These are phyloP conservation scores for Psilocybe sp. DNA, from an alignment of 768 basidiomycete species.

Conservation along the genomic window DNA sequence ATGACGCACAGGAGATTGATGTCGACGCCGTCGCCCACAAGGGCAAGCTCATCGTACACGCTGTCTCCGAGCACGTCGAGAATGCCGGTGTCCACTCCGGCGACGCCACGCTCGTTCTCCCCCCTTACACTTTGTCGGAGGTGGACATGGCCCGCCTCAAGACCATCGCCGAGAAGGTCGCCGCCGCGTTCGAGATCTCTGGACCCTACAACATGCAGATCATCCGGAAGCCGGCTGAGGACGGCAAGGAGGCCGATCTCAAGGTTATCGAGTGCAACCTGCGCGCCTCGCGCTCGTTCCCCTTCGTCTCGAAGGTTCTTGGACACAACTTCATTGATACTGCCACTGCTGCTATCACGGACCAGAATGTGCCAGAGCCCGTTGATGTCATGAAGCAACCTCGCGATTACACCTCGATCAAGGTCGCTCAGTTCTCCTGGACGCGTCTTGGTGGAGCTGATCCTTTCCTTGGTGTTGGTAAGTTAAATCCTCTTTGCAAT, in stretches of 20 bases:
- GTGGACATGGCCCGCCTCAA: slow-evolving; percentile 86
- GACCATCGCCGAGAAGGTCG: slow-evolving; percentile 92
- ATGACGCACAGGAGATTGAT: slow-evolving; percentile 96
- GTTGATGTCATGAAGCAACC: slow-evolving; percentile 88
- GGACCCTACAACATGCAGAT: slow-evolving; percentile 99
- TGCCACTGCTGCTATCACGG: slow-evolving; percentile 85
- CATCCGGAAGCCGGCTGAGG: slow-evolving; percentile 73
- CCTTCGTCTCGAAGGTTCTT: slow-evolving; percentile 97
- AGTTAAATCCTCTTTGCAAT: slow-evolving; percentile 26
- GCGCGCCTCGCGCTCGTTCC: slow-evolving; percentile 97
- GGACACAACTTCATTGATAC: slow-evolving; percentile 97
- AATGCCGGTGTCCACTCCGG: slow-evolving; percentile 99
- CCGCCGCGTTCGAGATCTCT: slow-evolving; percentile 91
- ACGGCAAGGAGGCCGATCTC: slow-evolving; percentile 59
- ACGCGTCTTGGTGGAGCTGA: slow-evolving; percentile 94
- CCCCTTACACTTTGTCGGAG: slow-evolving; percentile 79
- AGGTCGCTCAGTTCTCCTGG: slow-evolving; percentile 99
- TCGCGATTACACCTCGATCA: slow-evolving; percentile 91
- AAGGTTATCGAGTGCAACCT: slow-evolving; percentile 99
- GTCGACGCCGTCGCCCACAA: slow-evolving; percentile 95
- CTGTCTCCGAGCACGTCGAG: slow-evolving; percentile 97
- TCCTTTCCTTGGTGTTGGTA: slow-evolving; percentile 93
- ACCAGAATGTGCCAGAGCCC: slow-evolving; percentile 84
- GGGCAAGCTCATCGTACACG: slow-evolving; percentile 90
- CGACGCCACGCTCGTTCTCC: slow-evolving; percentile 95